These are phyloP conservation scores for Taiwanofungus camphoratus DNA, from an alignment of 1,284 basidiomycete species.

Conservation along the genomic window DNA sequence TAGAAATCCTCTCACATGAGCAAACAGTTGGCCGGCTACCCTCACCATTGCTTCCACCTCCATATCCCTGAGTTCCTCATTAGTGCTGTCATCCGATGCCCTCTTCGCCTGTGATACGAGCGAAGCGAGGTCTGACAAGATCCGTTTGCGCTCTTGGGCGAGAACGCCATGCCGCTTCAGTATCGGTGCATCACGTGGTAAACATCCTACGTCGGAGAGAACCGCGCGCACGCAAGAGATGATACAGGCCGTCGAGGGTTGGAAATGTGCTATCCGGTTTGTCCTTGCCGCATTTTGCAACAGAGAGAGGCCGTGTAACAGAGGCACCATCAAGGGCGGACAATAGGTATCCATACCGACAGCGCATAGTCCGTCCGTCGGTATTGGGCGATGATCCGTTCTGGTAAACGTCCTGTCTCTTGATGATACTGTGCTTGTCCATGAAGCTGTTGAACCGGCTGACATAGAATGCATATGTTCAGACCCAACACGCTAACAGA, in stretches of 20 bases:
- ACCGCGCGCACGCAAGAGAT: constrained; percentile 94
- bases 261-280: constrained; percentile 76
- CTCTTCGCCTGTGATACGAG: constrained; percentile 83
- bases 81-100: constrained; percentile 54
- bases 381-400: constrained; percentile 40
- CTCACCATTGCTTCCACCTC: constrained; percentile 73
- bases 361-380: constrained; percentile 37
- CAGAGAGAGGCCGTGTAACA: constrained; percentile 81
- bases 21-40: constrained; percentile 68
- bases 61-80: constrained; percentile 43
- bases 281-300: constrained; percentile 80
- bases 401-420: constrained; percentile 27
- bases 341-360: constrained; percentile 55
- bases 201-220: constrained; percentile 79
- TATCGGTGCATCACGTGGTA: constrained; percentile 76
- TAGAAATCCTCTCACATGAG: constrained; percentile 65
- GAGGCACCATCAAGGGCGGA: constrained; percentile 68
- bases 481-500: constrained; percentile 15
- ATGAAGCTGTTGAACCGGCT: constrained; percentile 46
- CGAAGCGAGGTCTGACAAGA: constrained; percentile 78
- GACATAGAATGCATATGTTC: constrained; percentile 46
- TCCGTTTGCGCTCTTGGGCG: constrained; percentile 74
- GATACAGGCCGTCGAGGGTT: constrained; percentile 81
- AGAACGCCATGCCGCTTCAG: constrained; percentile 66
- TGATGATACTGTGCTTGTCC: constrained; percentile 40